Base-by-base conservation (phyloP, 2,329 filamentous ascomycete species). In the Fusarium albosuccineum region DNA sequence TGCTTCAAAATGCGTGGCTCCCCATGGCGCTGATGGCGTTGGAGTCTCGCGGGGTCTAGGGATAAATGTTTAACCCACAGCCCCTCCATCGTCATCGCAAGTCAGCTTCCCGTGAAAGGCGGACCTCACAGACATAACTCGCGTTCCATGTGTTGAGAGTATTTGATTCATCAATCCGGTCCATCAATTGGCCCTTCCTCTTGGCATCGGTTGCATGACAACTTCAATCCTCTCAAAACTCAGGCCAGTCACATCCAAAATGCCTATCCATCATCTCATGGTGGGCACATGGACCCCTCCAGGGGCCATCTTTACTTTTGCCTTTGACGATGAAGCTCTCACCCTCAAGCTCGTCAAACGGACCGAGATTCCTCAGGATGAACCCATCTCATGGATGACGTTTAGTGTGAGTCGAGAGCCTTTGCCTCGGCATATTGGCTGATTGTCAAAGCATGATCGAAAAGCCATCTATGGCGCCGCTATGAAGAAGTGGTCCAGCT, bases 401-500 rank as follows among this genome's bases (percentile, higher is more conserved):
- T 95, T 97, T 74, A 91, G 93, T 77, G 92, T 93, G 82, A 81
- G 90, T 74, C n/a, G 17, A 40, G 9, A 9, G 29, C 14, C 9
- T 7, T 9, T 16, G 41, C 10, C 5, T 46, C 11, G 26, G 17
- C 9, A 6, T 29, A n/a, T 48, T 42, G 22, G 22, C 55, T 57
- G 10, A 62, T 16, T 17, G 9, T 16, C 16, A 58, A 54, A 95
- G 90, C 92, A 97, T 80, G 82, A 86, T 64, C 92, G 91, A 75
- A 95, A 93, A 80, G 91, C 92, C 77, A 90, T 97, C 63, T 97
- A 97, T 78, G 93, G 93, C 73, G 90, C 93, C 4, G 92, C 92
- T 63, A 96, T 96, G 92, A 97, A 97, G 85, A 95, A 94, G 78
- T 97, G 93, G 92, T 91, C 91, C 50, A 94, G 91, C 77, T 95